These are phyloP conservation scores for Trichophyton benhamiae DNA, from an alignment of 2,329 filamentous ascomycete species.

Conservation along the genomic window DNA sequence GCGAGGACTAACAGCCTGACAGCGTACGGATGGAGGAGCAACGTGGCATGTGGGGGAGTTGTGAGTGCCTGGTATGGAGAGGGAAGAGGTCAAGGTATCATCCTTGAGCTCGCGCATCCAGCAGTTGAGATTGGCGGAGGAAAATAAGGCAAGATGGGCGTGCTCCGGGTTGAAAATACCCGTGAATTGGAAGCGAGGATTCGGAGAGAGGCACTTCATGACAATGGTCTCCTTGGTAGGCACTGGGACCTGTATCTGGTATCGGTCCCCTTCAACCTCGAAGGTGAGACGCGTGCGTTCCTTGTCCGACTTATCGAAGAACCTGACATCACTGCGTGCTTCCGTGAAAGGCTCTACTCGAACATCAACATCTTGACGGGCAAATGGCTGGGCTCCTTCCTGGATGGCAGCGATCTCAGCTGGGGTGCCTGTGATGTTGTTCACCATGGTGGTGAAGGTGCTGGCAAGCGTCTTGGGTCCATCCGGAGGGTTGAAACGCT, in stretches of 20 bases:
- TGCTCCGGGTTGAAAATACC: constrained; percentile 50
- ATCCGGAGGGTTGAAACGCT: constrained; percentile 55
- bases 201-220: constrained; percentile 45
- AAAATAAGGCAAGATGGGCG: constrained; percentile 51
- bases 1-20: constrained; percentile 65
- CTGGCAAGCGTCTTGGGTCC: constrained; percentile 34
- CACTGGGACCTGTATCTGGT: constrained; percentile 62
- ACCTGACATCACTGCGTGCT: constrained; percentile 48
- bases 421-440: constrained; percentile 28
- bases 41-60: constrained; percentile 78
- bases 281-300: constrained; percentile 67
- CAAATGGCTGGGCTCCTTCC: constrained; percentile 47
- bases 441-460: constrained; percentile 34
- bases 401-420: constrained; percentile 34
- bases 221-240: constrained; percentile 47
- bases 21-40: constrained; percentile 83
- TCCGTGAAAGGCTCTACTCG: constrained; percentile 56
- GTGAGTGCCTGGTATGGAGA: constrained; percentile 91
- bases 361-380: constrained; percentile 50
- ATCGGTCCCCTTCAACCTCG: constrained; percentile 48
- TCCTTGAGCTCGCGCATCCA: constrained; percentile 76
- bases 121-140: constrained; percentile 52
- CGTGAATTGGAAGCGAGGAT: constrained; percentile 47
- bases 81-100: constrained; percentile 58
- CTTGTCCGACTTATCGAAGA: constrained; percentile 43